phyloP scores from a whole-genome alignment of 2,329 filamentous ascomycete species.

The Penicillium sp. region DNA sequence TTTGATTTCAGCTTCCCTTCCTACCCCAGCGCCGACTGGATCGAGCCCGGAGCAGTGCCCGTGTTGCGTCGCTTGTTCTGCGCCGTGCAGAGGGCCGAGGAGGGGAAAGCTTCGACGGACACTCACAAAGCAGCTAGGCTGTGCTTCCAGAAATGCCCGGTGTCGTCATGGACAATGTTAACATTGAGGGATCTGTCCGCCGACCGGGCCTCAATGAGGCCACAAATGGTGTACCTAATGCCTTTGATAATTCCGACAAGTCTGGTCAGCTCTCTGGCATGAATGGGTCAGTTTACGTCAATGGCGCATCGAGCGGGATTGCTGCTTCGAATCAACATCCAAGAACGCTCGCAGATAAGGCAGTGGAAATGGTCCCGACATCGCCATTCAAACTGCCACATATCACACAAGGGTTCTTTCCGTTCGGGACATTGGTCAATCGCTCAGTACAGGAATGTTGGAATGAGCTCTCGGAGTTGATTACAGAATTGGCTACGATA shows the following conservation, averaged over 20 bases:
- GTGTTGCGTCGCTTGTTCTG: slow-evolving; percentile 24
- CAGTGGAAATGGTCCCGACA: slow-evolving; percentile 4
- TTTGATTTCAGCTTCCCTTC: slow-evolving; percentile 28
- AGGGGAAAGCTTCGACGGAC: slow-evolving; percentile 27
- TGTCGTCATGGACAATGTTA: slow-evolving; percentile 44
- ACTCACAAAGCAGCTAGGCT: slow-evolving; percentile 13
- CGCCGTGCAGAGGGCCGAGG: slow-evolving; percentile 32
- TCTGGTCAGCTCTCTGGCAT: slow-evolving; percentile 16
- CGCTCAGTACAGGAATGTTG: slow-evolving; percentile 82
- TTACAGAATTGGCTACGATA: slow-evolving; percentile 69
- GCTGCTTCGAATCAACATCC: slow-evolving; percentile 14
- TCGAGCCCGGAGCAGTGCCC: slow-evolving; percentile 18
- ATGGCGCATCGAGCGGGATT: slow-evolving; percentile 27
- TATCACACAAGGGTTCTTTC: slow-evolving; percentile 73
- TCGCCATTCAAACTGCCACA: slow-evolving; percentile 59
- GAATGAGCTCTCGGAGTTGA: slow-evolving; percentile 69
- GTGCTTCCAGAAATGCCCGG: slow-evolving; percentile 41
- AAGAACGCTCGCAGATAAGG: slow-evolving; percentile 6
- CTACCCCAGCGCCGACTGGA: slow-evolving; percentile 23
- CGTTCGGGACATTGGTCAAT: slow-evolving; percentile 71
- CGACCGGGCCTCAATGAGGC: slow-evolving; percentile 24
- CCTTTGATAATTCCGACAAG: slow-evolving; percentile 18
- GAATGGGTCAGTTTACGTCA: slow-evolving; percentile 29
- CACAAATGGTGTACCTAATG: slow-evolving; percentile 27
- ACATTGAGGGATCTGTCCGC: slow-evolving; percentile 28